Base-by-base conservation (phyloP, 345 rosid species). In the Eutrema yunnanense region DNA sequence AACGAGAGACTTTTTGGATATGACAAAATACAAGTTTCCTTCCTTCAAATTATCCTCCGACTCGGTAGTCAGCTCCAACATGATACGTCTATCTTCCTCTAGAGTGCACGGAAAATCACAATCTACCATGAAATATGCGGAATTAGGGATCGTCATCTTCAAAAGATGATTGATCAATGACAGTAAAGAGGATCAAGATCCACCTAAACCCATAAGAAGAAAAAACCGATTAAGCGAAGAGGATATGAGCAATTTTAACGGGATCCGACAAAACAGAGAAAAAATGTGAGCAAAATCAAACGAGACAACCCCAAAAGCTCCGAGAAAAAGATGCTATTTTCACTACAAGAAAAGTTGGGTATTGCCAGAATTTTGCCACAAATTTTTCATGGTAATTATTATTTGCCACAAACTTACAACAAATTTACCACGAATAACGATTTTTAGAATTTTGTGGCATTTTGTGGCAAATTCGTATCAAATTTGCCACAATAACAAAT, bases 11-110 rank as follows among this genome's bases (percentile, higher is more conserved):
- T 96, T 84, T 63, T 76, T 52, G 42, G 99, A 92, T 73, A 92
- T 65, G 36, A 95, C 86, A 65, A 80, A 95, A 79, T 84, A 95
- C 79, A 86, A 73, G 78, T 87, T 90, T 58, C 98, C 97, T 75
- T 90, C 90, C 56, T 77, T 85, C 81, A 92, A 72, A 78, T 76
- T 69, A 44, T n/a, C 63, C 73, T 88, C 94, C 4, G 97, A 82
- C 64, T 88, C 85, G 51, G 56, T 53, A 38, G 47, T 80, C 57
- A 95, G 78, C 60, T 85, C 86, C 48, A 69, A 30, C 1, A 95
- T 84, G 72, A 95, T 76, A 80, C 82, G 90, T 59, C 70, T 81
- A 86, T 95, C 94, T 40, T 88, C 91, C n/a, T 86, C 76, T 6
- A 92, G 89, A 71, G 90, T 81, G 62, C 73, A 74, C 7, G 92